Conservation (phyloP, 2,329 filamentous ascomycete genomes). For the Beauveria brongniartii region DNA sequence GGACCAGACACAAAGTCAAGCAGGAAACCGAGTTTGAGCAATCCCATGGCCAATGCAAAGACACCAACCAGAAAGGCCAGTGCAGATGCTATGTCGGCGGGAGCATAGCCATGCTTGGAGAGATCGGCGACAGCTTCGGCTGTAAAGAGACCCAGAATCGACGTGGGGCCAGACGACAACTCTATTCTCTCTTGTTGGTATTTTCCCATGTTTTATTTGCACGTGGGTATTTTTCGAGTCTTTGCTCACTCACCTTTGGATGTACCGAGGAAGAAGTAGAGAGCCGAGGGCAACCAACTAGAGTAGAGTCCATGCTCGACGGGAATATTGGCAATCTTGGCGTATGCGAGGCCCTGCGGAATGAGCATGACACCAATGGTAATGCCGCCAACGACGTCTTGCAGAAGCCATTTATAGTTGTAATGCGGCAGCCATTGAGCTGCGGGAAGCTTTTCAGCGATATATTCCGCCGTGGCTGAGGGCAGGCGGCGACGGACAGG, state of each 20-base stretch:
- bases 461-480: conserved; percentile 44
- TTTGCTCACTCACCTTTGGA: conserved; percentile 41
- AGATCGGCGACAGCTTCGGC: conserved; percentile 51
- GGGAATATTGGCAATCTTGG: conserved; percentile 53
- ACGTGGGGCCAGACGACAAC: conserved; percentile 55
- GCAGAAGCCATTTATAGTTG: conserved; percentile 50
- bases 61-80: conserved; percentile 57
- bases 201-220: not conserved
- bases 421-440: conserved; percentile 56
- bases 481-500: conserved; percentile 32
- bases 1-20: conserved; percentile 59
- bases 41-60: conserved; percentile 49
- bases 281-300: conserved; percentile 47
- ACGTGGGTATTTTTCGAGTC: too few species aligned
- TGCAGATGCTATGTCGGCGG: conserved; percentile 50
- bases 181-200: conserved; percentile 29
- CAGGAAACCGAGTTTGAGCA: conserved; percentile 56
- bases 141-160: conserved; percentile 55
- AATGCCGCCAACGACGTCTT: conserved; percentile 53
- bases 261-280: conserved; percentile 54
- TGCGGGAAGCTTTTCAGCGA: conserved; percentile 53
- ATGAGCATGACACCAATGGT: conserved; percentile 54
- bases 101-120: conserved; percentile 38
- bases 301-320: conserved; percentile 53
- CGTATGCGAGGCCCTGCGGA: conserved; percentile 54